A percentile compares a stretch with the other conserved stretches of the same genome.
Conservation (phyloP, 2,329 filamentous ascomycete species). For the Aspergillus sp. region DNA sequence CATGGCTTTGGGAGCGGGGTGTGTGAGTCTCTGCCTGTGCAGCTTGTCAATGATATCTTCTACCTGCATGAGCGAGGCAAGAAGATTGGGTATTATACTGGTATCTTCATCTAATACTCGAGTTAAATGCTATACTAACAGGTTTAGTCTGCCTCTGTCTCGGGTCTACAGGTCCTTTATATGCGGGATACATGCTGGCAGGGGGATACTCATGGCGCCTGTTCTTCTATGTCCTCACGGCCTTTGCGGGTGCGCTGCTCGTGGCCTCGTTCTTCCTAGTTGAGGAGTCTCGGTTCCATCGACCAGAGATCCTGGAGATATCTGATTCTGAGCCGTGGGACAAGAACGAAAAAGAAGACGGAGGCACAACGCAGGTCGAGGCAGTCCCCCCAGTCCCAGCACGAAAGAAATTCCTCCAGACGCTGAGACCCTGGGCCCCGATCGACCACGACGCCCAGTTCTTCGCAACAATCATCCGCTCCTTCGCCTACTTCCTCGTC, state of each 20-base stretch:
- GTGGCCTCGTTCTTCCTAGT: slow-evolving; percentile 58
- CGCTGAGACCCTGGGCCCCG: slow-evolving; percentile 46
- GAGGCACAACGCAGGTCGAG: background rate
- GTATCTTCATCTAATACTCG: slow-evolving; percentile 22
- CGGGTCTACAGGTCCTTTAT: slow-evolving; percentile 56
- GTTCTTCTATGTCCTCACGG: slow-evolving; percentile 62
- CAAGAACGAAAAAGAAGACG: background rate
- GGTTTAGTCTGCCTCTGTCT: slow-evolving; percentile 53
- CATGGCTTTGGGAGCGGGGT: slow-evolving; percentile 46
- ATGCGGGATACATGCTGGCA: slow-evolving; percentile 61
- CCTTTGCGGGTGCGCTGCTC: slow-evolving; percentile 48
- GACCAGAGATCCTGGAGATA: slow-evolving; percentile 15
- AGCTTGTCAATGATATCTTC: slow-evolving; percentile 51
- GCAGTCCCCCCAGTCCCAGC: slow-evolving; percentile 21
- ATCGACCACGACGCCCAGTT: slow-evolving; percentile 47
- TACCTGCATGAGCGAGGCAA: slow-evolving; percentile 49
- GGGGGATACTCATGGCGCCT: slow-evolving; percentile 60
- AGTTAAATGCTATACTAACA: background rate
- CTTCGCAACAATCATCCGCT: slow-evolving; percentile 47
- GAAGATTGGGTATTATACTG: slow-evolving; percentile 60
- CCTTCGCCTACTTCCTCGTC: slow-evolving; percentile 50
- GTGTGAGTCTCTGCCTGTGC: slow-evolving; percentile 48
- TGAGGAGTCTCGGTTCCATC: slow-evolving; percentile 59
- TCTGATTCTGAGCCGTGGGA: background rate
- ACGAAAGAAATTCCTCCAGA: slow-evolving; percentile 44